Conservation (phyloP, 2,329 filamentous ascomycete genomes). For the Diaporthe vexans region DNA sequence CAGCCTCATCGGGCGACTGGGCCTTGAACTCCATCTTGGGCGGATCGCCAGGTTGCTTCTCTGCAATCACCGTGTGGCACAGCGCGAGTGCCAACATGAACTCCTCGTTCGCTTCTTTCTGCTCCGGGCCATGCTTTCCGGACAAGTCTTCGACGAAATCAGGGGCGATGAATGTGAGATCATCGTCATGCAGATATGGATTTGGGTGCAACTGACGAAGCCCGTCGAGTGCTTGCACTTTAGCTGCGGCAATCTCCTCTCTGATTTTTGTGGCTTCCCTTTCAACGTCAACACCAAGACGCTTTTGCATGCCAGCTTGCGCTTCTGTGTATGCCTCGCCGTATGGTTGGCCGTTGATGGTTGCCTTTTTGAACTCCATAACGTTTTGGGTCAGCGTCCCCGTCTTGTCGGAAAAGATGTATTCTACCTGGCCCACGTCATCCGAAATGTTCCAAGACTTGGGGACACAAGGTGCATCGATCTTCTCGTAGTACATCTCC, state of each 20-base stretch:
- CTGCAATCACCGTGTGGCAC: conserved; percentile 97
- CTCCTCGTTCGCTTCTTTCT: conserved; percentile 82
- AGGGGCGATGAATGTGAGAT: conserved; percentile 92
- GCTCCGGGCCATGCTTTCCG: conserved; percentile 81
- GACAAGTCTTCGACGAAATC: conserved; percentile 88
- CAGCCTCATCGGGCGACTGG: conserved; percentile 96
- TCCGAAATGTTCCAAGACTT: conserved; percentile 99
- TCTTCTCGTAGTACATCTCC: conserved; percentile 95
- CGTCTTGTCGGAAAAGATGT: conserved; percentile 98
- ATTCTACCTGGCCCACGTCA: conserved; percentile 97
- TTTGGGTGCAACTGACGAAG: conserved; percentile 88
- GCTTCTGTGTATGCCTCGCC: conserved; percentile 98
- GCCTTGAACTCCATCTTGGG: conserved; percentile 96
- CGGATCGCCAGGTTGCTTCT: conserved; percentile 88
- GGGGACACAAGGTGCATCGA: conserved; percentile 95
- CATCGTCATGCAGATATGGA: conserved; percentile 89
- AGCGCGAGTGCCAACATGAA: conserved; percentile 97
- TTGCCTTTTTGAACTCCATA: conserved; percentile 99
- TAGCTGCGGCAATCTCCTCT: conserved; percentile 84
- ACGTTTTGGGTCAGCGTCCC: conserved; percentile 92
- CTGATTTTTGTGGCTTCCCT: conserved; percentile 80
- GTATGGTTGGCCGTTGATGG: conserved; percentile 95
- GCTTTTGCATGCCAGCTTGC: conserved; percentile 94
- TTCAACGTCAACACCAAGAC: conserved; percentile 88
- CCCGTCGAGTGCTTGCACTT: conserved; percentile 77